Base-by-base conservation (phyloP, 1,139 yeast genomes). In the Candida mesenterica region DNA sequence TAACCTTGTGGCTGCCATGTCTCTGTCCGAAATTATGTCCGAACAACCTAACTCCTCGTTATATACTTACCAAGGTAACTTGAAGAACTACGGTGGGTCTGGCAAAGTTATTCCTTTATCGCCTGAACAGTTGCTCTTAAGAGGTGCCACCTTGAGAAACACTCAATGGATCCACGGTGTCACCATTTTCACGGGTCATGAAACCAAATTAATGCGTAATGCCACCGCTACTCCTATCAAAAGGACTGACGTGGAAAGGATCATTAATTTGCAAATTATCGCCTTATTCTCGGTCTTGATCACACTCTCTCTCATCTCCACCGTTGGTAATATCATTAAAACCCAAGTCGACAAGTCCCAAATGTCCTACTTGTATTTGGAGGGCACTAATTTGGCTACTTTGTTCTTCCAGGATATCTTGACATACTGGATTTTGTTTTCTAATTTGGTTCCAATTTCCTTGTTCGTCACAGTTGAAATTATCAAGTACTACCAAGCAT, bases 181-280 rank as follows among this genome's bases (percentile, higher is more conserved):
- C 31, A 97, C 87, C 2, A 79, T 92, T 2, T 94, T 92, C 57
- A 94, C 99, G 0, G 99, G 98, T 18, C 98, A 94, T 58, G 98
- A 94, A 62, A 92, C 99, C 0, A 94, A 94, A 55, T 72, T 94
- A 46, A 92, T 94, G 98, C 79, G 98, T 55, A 94, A 94, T 64
- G 98, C 99, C 10, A 90, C 97, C 2, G 97, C 98, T 3, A 83
- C 99, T 1, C 98, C 98, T 4, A 94, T 94, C 51, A 94, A 94
- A 57, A 76, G 95, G 52, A 94, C 98, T 1, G 96, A 96, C 18
- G 97, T 94, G 10, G 99, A 94, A 65, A 79, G 95, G 59, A 87
- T 90, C 61, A 90, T 94, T 46, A 94, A 94, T 57, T 64, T 87
- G 50, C 98, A 94, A 59, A 92, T 92, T 52, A 68, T 92, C 44